Conservation (phyloP, 106 monocot species). For the Dioscorea zingiberensis region DNA sequence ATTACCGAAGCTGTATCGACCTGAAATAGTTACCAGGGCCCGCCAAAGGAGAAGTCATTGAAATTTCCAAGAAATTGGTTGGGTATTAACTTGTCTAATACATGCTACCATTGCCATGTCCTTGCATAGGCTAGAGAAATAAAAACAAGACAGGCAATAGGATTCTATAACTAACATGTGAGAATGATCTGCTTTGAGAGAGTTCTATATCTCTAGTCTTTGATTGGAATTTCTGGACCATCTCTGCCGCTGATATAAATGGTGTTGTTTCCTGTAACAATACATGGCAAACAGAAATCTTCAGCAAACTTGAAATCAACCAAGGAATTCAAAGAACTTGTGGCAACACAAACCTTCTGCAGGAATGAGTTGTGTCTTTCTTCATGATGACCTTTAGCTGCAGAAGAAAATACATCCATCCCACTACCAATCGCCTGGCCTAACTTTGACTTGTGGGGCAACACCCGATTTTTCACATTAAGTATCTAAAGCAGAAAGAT, state of each 20-base stretch:
- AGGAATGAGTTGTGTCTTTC: neutral
- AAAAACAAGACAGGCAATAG: neutral
- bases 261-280: conserved; percentile 25
- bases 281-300: conserved; percentile 1
- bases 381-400: conserved; percentile 14
- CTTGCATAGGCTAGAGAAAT: neutral
- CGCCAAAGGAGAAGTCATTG: neutral
- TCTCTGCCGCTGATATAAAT: conserved; percentile 64
- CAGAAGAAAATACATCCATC: conserved; percentile 17
- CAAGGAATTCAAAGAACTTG: neutral
- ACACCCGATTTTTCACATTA: conserved; percentile 50
- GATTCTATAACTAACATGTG: conserved; percentile 31
- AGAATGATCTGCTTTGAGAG: conserved; percentile 26
- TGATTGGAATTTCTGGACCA: conserved; percentile 72
- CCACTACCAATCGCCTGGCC: conserved; percentile 15
- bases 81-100: too few relatives aligned
- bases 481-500: conserved; percentile 42
- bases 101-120: too few relatives aligned
- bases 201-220: conserved; percentile 63
- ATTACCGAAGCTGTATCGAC: conserved; percentile 26
- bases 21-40: conserved; percentile 16
- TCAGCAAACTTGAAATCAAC: too few relatives aligned
- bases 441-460: conserved; percentile 71
- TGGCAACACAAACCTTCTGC: conserved; percentile 37
- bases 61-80: too few relatives aligned